phyloP scores from a whole-genome alignment of 1,139 yeast genomes.

The Debaryomyces sp. region DNA sequence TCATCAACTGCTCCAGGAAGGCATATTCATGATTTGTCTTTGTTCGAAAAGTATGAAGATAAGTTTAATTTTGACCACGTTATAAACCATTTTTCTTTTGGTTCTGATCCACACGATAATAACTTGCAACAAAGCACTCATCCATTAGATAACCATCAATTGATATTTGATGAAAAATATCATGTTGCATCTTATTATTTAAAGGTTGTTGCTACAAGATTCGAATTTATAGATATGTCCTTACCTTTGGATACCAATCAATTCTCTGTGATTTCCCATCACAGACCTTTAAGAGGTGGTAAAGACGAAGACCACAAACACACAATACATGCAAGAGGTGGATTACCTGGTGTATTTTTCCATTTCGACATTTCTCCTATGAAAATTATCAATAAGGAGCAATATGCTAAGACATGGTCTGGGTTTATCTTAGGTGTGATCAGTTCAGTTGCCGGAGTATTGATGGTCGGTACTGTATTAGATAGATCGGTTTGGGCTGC shows the following conservation, averaged over 20 bases:
- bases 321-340: constrained; percentile 83
- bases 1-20: constrained; percentile 55
- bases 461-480: constrained; percentile 86
- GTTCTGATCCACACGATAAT: constrained; percentile 51
- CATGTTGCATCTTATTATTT: constrained; percentile 78
- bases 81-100: constrained; percentile 83
- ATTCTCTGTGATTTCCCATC: constrained; percentile 88
- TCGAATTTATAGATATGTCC: constrained; percentile 60
- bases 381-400: constrained; percentile 85
- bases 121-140: constrained; percentile 47
- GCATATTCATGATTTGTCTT: constrained; percentile 84
- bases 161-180: constrained; percentile 50
- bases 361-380: constrained; percentile 91
- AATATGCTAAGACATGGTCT: constrained; percentile 78
- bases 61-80: constrained; percentile 71
- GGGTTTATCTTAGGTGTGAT: constrained; percentile 84
- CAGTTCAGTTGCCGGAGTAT: constrained; percentile 89
- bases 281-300: constrained; percentile 84
- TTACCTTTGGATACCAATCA: constrained; percentile 78
- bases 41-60: constrained; percentile 57
- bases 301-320: constrained; percentile 89
- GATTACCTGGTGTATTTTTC: constrained; percentile 87
- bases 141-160: constrained; percentile 68
- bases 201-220: constrained; percentile 90
- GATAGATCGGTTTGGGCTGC: constrained; percentile 92